Percentiles rank a stretch among this genome's conserved stretches.
These are phyloP conservation scores for Tribonema minus DNA, from an alignment of 108 stramenopile genomes.

Conservation along the genomic window DNA sequence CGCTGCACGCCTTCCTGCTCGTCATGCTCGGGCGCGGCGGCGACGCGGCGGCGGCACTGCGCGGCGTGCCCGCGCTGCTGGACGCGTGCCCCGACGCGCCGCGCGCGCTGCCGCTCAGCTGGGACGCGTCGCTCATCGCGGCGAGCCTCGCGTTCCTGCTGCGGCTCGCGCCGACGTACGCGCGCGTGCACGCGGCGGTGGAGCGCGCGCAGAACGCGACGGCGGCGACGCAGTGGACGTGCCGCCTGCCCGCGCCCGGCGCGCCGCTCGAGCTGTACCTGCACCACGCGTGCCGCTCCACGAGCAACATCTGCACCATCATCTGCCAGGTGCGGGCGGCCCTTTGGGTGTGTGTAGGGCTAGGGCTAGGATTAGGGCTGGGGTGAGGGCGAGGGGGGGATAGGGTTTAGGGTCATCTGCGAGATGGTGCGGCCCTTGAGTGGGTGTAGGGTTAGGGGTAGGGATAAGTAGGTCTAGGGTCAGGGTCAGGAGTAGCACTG, in stretches of 20 bases:
- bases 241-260: slow-evolving; percentile 10
- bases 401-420: too few species aligned
- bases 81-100: slow-evolving; percentile 3
- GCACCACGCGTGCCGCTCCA: slow-evolving; percentile 14
- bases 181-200: not conserved
- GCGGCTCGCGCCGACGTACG: slow-evolving; percentile 2
- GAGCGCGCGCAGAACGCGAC: not conserved
- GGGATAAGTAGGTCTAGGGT: too few species aligned
- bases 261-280: not conserved
- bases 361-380: too few species aligned
- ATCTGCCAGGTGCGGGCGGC: slow-evolving; percentile 1
- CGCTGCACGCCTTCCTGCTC: slow-evolving; percentile 18
- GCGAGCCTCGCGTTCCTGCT: slow-evolving; percentile 12
- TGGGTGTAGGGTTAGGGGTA: too few species aligned
- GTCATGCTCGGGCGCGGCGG: slow-evolving; percentile 15
- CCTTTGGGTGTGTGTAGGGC: too few species aligned
- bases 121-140: slow-evolving; percentile 36
- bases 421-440: too few species aligned
- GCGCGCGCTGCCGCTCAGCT: slow-evolving; percentile 7
- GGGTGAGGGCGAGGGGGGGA: too few species aligned
- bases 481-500: too few species aligned
- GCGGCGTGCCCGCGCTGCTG: slow-evolving; percentile 3
- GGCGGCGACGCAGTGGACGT: slow-evolving; percentile 4
- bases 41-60: not conserved
- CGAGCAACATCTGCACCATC: slow-evolving; percentile 29